Percentiles rank a stretch among this genome's conserved stretches.
Conservation (phyloP, 1,284 basidiomycete species). For the Pseudozyma sp. region DNA sequence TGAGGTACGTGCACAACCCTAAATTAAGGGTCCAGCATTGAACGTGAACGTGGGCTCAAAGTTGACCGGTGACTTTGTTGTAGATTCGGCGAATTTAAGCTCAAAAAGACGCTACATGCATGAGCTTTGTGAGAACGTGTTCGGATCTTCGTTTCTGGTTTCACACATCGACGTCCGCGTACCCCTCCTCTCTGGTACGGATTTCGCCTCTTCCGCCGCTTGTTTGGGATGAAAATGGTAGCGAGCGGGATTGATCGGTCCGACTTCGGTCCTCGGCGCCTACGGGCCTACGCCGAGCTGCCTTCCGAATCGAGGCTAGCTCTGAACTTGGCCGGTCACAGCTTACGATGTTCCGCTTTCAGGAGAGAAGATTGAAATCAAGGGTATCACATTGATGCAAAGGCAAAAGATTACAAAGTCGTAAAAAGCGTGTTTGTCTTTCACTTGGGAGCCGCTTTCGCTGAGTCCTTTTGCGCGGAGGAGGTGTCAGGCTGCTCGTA, state of each 20-base stretch:
- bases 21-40: too few relatives aligned
- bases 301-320: neutral
- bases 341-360: neutral
- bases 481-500: slow-evolving; percentile 4
- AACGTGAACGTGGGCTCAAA: too few relatives aligned
- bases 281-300: neutral
- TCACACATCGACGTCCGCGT: too few relatives aligned
- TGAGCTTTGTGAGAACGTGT: neutral
- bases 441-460: neutral
- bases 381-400: neutral
- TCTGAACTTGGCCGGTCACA: too few relatives aligned
- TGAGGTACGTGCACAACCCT: too few relatives aligned
- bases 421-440: neutral
- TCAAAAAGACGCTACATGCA: neutral
- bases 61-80: too few relatives aligned
- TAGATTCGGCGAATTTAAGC: neutral
- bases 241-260: neutral
- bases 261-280: neutral
- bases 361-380: neutral
- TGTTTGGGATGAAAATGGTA: too few relatives aligned
- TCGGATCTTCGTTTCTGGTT: too few relatives aligned
- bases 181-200: neutral
- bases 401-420: neutral
- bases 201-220: neutral
- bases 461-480: too few relatives aligned